Percentiles rank a stretch among this genome's conserved stretches.
Conservation (phyloP, 495 filamentous ascomycete species). For the Penicillium herquei region DNA sequence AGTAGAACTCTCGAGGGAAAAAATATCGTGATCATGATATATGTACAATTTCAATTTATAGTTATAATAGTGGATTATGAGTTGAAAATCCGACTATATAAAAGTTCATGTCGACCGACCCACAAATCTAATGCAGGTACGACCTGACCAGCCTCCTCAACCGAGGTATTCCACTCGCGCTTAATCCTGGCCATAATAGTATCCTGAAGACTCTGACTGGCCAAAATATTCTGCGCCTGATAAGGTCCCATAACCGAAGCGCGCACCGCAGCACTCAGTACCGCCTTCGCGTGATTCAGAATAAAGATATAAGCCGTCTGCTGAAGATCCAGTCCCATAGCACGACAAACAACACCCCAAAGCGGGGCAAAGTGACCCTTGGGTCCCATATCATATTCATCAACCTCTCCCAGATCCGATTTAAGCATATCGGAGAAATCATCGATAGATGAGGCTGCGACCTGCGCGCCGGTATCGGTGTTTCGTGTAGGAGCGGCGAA, state of each 20-base stretch:
- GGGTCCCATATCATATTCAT: conserved; percentile 32
- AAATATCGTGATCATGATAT: too few relatives aligned
- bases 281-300: conserved; percentile 81
- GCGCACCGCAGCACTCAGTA: conserved; percentile 85
- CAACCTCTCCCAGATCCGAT: conserved; percentile 22
- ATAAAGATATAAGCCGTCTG: conserved; percentile 82
- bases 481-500: conserved; percentile 16
- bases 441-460: conserved; percentile 30
- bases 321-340: conserved; percentile 58
- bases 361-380: conserved; percentile 75
- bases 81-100: conserved; percentile 98
- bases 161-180: conserved; percentile 53
- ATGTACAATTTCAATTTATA: too few relatives aligned
- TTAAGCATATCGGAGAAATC: conserved; percentile 42
- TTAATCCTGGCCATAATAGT: conserved; percentile 61
- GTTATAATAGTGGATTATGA: conserved; percentile 35
- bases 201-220: conserved; percentile 58
- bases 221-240: conserved; percentile 81
- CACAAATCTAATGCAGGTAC: conserved; percentile 90
- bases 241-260: conserved; percentile 91
- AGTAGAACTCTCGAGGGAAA: too few relatives aligned
- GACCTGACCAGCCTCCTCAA: conserved; percentile 81
- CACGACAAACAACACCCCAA: conserved; percentile 69
- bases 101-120: conserved; percentile 89
- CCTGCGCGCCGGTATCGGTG: conserved; percentile 18